Conservation (phyloP, 768 basidiomycete species). For the Kwoniella heveanensis region DNA sequence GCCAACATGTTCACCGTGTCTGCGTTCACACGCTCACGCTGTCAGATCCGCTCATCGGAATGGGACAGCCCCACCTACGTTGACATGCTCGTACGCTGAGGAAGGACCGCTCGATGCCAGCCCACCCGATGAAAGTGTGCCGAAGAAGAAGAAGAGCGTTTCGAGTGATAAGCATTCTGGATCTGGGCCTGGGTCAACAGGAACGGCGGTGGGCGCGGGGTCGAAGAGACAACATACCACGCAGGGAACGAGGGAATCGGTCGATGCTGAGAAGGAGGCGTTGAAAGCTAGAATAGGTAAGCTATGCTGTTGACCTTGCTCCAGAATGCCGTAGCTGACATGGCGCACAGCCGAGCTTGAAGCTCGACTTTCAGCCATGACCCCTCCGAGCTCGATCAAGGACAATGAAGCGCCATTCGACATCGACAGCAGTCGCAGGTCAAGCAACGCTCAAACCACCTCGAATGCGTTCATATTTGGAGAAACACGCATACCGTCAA, state of each 20-base stretch:
- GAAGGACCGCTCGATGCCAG: constrained; percentile 17
- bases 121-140: constrained; percentile 7
- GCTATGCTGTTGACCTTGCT: no score
- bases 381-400: constrained; percentile 14
- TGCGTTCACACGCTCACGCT: constrained; percentile 51
- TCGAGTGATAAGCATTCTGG: constrained; percentile 9
- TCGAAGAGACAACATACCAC: constrained; percentile 12
- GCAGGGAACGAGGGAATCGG: constrained; percentile 26
- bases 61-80: constrained; percentile 24
- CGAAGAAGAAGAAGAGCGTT: constrained; percentile 10
- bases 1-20: constrained; percentile 41
- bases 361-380: constrained; percentile 16
- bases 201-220: no score
- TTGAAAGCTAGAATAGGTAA: constrained; percentile 40
- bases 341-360: constrained; percentile 26
- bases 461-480: background rate
- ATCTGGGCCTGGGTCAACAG: background rate
- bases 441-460: background rate
- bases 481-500: background rate
- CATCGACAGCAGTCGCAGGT: background rate
- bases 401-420: background rate
- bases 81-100: constrained; percentile 47
- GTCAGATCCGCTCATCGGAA: constrained; percentile 42
- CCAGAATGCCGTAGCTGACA: constrained; percentile 12
- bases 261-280: constrained; percentile 39